Percentiles rank a stretch among this genome's conserved stretches.
Conservation (phyloP, 495 filamentous ascomycete genomes). For the Staphylotrichum longicolle region DNA sequence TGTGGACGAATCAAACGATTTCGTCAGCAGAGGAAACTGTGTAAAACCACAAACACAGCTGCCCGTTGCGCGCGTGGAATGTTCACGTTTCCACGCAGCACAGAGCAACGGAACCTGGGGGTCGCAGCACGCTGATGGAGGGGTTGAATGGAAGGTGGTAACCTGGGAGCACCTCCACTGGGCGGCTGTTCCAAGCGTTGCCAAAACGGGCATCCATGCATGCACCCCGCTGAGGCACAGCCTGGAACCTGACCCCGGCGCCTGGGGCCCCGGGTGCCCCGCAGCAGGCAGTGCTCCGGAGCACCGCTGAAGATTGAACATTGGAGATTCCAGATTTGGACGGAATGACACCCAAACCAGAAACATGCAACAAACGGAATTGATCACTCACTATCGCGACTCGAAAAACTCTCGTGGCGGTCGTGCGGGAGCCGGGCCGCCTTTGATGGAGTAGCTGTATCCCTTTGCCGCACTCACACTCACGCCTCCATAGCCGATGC, state of each 20-base stretch:
- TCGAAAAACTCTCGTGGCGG: conserved; percentile 35
- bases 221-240: conserved; percentile 6
- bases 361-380: not conserved
- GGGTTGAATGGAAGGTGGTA: not conserved
- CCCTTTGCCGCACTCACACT: conserved; percentile 18
- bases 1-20: too few species aligned
- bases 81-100: not conserved
- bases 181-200: conserved; percentile 3
- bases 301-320: not conserved
- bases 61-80: not conserved
- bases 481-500: conserved; percentile 13
- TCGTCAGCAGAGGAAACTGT: not conserved
- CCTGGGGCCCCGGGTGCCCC: not conserved
- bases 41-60: not conserved
- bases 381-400: conserved; percentile 31
- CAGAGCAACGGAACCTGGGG: not conserved
- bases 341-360: not conserved
- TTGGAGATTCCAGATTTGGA: not conserved
- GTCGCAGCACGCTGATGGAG: too few species aligned
- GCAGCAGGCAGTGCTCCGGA: conserved; percentile 5
- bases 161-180: not conserved
- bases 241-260: not conserved
- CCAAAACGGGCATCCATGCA: conserved; percentile 13
- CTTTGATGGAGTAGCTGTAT: conserved; percentile 37
- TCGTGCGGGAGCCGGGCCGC: conserved; percentile 31